Evolutionary conservation across 768 basidiomycete species (phyloP), one percentile per base, ranked within the genome.

Genomic region (Rubroboletus satanas): DNA sequence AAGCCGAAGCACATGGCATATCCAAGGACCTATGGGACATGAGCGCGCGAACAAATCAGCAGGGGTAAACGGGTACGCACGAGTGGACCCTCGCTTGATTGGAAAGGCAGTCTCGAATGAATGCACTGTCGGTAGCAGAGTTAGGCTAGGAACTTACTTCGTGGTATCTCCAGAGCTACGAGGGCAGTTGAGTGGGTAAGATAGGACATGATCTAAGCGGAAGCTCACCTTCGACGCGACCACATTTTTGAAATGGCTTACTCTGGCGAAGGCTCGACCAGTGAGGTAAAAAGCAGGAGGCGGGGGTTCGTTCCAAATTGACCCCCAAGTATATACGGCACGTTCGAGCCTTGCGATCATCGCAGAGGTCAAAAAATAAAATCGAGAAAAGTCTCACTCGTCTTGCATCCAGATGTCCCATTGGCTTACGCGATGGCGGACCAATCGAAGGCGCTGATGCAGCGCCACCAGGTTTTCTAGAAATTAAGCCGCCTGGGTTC

Each of bases 61-160:
- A 4, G 7, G 15, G 9, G 17, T n/a, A 21, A 31, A 10, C 17
- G 7, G 42, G 28, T 7, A 23, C 58, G n/a, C 17, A 59, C 58
- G 6, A 60, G 44, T 12, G 58, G 52, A 15, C 43, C 52, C 28
- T 60, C 58, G 26, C 47, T 54, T 23, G 23, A 36, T 36, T 45
- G 9, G 31, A 8, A 31, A 35, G 12, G 7, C 4, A 18, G 32
- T 31, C 12, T 18, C 9, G 4, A 33, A 46, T 37, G 48, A 52
- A n/a, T 21, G 38, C n/a, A 29, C 36, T 6, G n/a, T 36, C 17
- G 6, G 37, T 9, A 11, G n/a, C 17, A 57, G 55, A 43, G 28
- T 15, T 14, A 3, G 35, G 28, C 4, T 23, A 17, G 9, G 21
- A 15, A 45, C 58, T 48, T 31, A 54, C 45, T 59, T 46, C 28